Evolutionary conservation across 768 basidiomycete genomes (phyloP).

Genomic region (Suillus alpinus): DNA sequence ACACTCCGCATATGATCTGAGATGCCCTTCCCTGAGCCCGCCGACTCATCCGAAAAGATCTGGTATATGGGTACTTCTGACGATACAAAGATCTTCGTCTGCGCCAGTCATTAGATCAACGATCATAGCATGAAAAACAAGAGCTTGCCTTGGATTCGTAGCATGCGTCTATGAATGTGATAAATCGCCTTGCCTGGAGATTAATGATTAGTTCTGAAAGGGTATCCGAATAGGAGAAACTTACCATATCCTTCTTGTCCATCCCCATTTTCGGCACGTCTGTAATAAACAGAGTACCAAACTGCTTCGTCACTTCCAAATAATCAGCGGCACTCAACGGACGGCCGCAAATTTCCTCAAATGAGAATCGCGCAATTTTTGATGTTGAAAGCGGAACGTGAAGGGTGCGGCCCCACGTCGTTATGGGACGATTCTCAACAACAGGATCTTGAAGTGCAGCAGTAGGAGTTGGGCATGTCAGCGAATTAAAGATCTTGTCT

Average conservation of each 20-base stretch:
- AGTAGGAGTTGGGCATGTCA: slow-evolving; percentile 51
- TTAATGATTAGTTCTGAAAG: slow-evolving; percentile 5
- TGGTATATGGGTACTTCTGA: slow-evolving; percentile 91
- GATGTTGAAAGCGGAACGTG: slow-evolving; percentile 76
- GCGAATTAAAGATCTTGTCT: slow-evolving; percentile 76
- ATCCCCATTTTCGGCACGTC: slow-evolving; percentile 89
- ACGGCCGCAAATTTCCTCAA: slow-evolving; percentile 81
- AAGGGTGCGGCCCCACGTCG: slow-evolving; percentile 89
- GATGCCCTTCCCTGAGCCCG: slow-evolving; percentile 39
- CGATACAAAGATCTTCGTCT: slow-evolving; percentile 89
- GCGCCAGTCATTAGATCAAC: slow-evolving; percentile 1
- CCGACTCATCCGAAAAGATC: slow-evolving; percentile 77
- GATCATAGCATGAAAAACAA: neutral
- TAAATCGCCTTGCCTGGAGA: slow-evolving; percentile 88
- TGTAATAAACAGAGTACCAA: slow-evolving; percentile 83
- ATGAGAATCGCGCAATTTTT: slow-evolving; percentile 81
- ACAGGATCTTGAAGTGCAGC: slow-evolving; percentile 43
- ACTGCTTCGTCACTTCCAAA: slow-evolving; percentile 85
- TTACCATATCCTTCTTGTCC: slow-evolving; percentile 81
- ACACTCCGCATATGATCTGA: slow-evolving; percentile 88
- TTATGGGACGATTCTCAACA: slow-evolving; percentile 59
- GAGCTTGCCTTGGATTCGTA: slow-evolving; percentile 79
- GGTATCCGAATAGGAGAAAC: slow-evolving; percentile 1
- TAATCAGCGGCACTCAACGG: slow-evolving; percentile 96
- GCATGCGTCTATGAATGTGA: slow-evolving; percentile 96